phyloP scores from a whole-genome alignment of 208 protist genomes.

The Trypanosoma scelopori region DNA sequence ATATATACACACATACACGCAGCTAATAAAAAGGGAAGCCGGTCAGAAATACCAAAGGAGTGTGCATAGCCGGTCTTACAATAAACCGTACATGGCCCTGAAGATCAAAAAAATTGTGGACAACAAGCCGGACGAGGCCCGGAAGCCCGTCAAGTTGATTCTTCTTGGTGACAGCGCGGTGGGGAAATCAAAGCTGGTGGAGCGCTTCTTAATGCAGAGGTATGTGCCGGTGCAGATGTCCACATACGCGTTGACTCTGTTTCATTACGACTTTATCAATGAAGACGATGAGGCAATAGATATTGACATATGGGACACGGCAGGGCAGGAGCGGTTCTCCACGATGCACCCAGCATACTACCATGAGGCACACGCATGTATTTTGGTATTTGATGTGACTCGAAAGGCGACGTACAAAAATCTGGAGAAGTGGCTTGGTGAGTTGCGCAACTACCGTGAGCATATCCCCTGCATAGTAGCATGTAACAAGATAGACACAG shows the following conservation, averaged over 20 bases:
- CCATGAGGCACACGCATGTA: slow-evolving; percentile 91
- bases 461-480: slow-evolving; percentile 93
- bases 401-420: slow-evolving; percentile 97
- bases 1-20: too few relatives aligned
- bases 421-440: slow-evolving; percentile 92
- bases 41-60: too few relatives aligned
- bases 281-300: slow-evolving; percentile 73
- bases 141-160: slow-evolving; percentile 93
- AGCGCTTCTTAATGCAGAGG: slow-evolving; percentile 95
- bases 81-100: slow-evolving; percentile 26
- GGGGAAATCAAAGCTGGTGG: slow-evolving; percentile 95
- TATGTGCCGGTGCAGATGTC: slow-evolving; percentile 93
- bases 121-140: slow-evolving; percentile 67
- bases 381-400: slow-evolving; percentile 94
- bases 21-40: slow-evolving; percentile 6
- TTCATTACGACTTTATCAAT: slow-evolving; percentile 84
- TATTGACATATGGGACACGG: slow-evolving; percentile 93
- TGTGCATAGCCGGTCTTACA: not conserved
- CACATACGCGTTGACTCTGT: slow-evolving; percentile 94
- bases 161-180: slow-evolving; percentile 95
- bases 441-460: slow-evolving; percentile 89
- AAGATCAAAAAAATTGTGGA: slow-evolving; percentile 75
- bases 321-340: slow-evolving; percentile 92
- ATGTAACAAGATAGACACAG: slow-evolving; percentile 96
- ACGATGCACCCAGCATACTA: slow-evolving; percentile 96